Evolutionary conservation across 306 rosid genomes (phyloP).

Genomic region (Cucurbita moschata): DNA sequence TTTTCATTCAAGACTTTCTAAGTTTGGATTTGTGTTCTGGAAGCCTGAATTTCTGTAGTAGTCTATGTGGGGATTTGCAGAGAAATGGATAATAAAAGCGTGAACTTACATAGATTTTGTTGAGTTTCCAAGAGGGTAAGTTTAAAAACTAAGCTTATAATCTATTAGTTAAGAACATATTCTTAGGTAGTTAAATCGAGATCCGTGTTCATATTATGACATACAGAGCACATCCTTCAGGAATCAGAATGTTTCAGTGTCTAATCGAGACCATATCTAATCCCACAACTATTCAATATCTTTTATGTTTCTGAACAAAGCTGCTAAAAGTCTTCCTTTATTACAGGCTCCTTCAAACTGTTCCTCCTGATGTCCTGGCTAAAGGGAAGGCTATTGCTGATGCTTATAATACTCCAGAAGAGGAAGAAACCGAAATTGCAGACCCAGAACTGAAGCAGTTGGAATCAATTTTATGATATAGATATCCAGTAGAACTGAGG

Average conservation of each 20-base stretch:
- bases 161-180: neutral
- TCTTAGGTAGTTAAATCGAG: neutral
- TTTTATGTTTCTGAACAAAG: neutral
- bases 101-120: neutral
- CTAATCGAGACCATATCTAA: neutral
- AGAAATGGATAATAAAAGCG: neutral
- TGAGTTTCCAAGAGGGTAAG: neutral
- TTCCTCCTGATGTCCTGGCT: conserved; percentile 59
- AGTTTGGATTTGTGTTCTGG: neutral
- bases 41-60: neutral
- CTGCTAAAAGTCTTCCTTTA: conserved; percentile 12
- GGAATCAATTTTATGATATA: conserved; percentile 48
- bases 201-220: neutral
- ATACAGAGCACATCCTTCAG: neutral
- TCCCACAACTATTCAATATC: neutral
- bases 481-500: neutral
- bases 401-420: conserved; percentile 43
- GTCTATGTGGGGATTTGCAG: neutral
- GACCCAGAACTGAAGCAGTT: conserved; percentile 60
- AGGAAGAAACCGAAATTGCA: conserved; percentile 22
- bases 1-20: neutral
- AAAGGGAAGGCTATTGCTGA: conserved; percentile 70
- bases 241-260: neutral
- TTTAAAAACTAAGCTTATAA: neutral
- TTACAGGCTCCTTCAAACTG: conserved; percentile 80